Conservation (phyloP, 257 asterid species). For the Misopates orontium region DNA sequence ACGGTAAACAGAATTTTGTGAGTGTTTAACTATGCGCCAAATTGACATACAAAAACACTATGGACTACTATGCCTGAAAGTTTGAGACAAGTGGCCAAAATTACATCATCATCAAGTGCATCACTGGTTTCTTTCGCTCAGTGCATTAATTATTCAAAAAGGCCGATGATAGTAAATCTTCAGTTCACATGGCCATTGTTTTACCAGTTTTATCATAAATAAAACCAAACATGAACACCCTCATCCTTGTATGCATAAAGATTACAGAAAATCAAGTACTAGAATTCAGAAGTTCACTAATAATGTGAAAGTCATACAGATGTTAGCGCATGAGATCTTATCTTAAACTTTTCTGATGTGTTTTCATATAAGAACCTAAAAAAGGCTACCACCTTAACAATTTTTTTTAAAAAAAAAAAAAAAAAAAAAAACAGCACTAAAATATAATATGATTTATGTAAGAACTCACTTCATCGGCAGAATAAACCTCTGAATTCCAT, state of each 20-base stretch:
- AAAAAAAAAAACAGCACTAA: not conserved
- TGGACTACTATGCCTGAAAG: not conserved
- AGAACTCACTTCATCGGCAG: not conserved
- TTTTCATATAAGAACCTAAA: not conserved
- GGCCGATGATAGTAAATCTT: too few species aligned
- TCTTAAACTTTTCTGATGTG: not conserved
- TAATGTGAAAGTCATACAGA: not conserved
- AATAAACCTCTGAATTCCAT: not conserved
- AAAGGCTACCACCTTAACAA: not conserved
- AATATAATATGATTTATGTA: not conserved
- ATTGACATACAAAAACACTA: not conserved
- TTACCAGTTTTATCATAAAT: not conserved
- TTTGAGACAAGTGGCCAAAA: not conserved
- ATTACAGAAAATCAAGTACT: constrained; percentile 11
- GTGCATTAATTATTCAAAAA: too few species aligned
- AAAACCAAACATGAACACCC: not conserved
- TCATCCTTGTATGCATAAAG: constrained; percentile 7
- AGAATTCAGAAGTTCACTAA: not conserved
- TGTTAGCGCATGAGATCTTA: not conserved
- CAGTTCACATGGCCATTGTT: too few species aligned
- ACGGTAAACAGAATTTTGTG: not conserved
- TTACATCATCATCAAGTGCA: not conserved
- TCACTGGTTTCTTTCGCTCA: too few species aligned
- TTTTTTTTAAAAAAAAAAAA: too few species aligned
- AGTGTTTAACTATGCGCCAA: not conserved